Base-by-base conservation (phyloP, 1,139 yeast species). In the Geotrichum candidum region DNA sequence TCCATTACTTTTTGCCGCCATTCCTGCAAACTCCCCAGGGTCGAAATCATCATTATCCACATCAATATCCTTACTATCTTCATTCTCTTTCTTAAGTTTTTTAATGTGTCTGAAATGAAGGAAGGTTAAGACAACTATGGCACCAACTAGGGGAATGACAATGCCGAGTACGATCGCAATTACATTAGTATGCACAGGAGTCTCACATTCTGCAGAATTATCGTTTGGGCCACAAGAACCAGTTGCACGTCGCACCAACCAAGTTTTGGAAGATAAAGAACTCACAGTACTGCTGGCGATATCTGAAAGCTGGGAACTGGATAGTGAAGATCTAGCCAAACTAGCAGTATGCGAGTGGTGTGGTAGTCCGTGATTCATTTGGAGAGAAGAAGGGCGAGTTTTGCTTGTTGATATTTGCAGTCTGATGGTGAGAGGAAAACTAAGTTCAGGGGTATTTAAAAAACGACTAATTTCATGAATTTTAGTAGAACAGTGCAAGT, bases 131-230 rank as follows among this genome's bases (percentile, higher is more conserved):
- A 74, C 67, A 25, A 69, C 29, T 15, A 73, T 54, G 22, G 78
- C 77, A n/a, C 72, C 57, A 2, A 66, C 62, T 15, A 73, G 61
- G 6, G 80, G 80, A 41, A 77, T 70, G 5, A 76, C 77, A 13
- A 77, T 74, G 13, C 78, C 80, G 3, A 77, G 70, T 4, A 72
- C 78, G 58, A 77, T 74, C 11, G 78, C 76, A 22, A 77, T 66
- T 57, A 71, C 67, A 35, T 58, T 63, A 53, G 67, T 64, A 31
- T 68, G 66, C 23, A 61, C 67, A 15, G 76, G 76, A 54, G 65
- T 67, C 59, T 69, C 67, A 61, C 76, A 73, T 54, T 56, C 60
- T 23, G 67, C 64, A 3, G 69, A 63, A 46, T 66, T 53, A 60
- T 65, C 64, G 57, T 63, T 61, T 7, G 66, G 58, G 9, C 65